Evolutionary conservation across 306 rosid species (phyloP).

Genomic region (Begonia loranthoides): DNA sequence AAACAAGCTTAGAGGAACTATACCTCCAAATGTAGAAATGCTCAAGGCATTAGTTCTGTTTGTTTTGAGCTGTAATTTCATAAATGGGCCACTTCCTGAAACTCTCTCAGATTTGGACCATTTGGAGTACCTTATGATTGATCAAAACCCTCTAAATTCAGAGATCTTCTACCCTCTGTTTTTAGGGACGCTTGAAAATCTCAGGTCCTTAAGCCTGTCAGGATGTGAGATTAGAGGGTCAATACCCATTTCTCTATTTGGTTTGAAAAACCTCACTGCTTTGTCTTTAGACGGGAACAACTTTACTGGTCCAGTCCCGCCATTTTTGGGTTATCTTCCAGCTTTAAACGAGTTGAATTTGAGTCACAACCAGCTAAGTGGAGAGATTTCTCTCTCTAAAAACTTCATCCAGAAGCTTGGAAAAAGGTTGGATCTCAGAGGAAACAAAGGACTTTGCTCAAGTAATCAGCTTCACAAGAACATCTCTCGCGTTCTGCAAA

Average conservation of each 20-base stretch:
- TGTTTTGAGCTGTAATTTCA: conserved; percentile 53
- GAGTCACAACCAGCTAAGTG: conserved; percentile 61
- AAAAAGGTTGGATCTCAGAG: conserved; percentile 60
- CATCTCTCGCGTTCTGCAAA: conserved; percentile 24
- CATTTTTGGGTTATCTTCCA: conserved; percentile 38
- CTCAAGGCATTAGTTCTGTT: conserved; percentile 51
- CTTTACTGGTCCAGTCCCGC: conserved; percentile 50
- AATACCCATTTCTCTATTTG: conserved; percentile 30
- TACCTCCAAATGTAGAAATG: conserved; percentile 32
- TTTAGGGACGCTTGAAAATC: conserved; percentile 37
- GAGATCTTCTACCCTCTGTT: conserved; percentile 31
- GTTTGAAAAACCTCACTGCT: conserved; percentile 44
- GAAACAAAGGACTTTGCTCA: conserved; percentile 47
- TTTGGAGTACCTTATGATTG: conserved; percentile 47
- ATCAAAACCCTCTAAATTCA: conserved; percentile 52
- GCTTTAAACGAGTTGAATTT: conserved; percentile 50
- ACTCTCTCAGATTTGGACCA: conserved; percentile 32
- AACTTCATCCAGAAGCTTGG: conserved; percentile 60
- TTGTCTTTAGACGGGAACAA: conserved; percentile 50
- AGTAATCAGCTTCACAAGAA: conserved; percentile 21
- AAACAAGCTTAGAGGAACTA: conserved; percentile 35
- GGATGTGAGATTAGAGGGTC: conserved; percentile 47
- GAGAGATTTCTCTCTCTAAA: conserved; percentile 30
- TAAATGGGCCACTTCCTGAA: conserved; percentile 55
- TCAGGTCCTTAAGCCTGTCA: conserved; percentile 45